A percentile compares a stretch with the other conserved stretches of the same genome.
phyloP scores from a whole-genome alignment of 805 yeast species.

The Clavispora phyllophila region DNA sequence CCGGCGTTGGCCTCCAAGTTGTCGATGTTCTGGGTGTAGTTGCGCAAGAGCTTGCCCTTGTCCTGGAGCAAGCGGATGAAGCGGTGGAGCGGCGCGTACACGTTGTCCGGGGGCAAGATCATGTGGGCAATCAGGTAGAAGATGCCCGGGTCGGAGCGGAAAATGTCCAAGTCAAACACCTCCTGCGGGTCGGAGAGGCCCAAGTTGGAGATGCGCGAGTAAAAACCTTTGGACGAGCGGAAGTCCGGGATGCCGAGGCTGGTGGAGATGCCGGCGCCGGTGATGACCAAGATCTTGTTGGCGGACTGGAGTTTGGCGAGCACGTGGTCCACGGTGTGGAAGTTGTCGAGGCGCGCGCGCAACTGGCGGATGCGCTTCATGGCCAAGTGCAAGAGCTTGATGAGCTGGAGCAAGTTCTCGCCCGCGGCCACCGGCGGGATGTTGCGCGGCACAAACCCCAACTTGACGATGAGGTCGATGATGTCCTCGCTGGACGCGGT shows the following conservation, averaged over 20 bases:
- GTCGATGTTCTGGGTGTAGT: slow-evolving; percentile 89
- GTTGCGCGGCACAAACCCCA: slow-evolving; percentile 54
- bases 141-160: slow-evolving; percentile 68
- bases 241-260: slow-evolving; percentile 89
- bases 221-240: slow-evolving; percentile 83
- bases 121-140: slow-evolving; percentile 84
- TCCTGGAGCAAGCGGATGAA: slow-evolving; percentile 72
- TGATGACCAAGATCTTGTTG: slow-evolving; percentile 59
- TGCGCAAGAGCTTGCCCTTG: slow-evolving; percentile 70
- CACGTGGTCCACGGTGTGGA: slow-evolving; percentile 57
- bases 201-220: slow-evolving; percentile 58
- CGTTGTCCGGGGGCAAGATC: slow-evolving; percentile 68
- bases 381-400: slow-evolving; percentile 55
- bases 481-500: slow-evolving; percentile 57
- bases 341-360: slow-evolving; percentile 49
- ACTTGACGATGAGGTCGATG: slow-evolving; percentile 47
- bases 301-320: slow-evolving; percentile 25
- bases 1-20: slow-evolving; percentile 83
- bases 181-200: slow-evolving; percentile 87
- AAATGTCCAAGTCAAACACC: slow-evolving; percentile 72
- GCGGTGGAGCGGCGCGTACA: slow-evolving; percentile 73
- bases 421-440: slow-evolving; percentile 32
- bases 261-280: slow-evolving; percentile 94
- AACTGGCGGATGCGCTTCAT: slow-evolving; percentile 56
- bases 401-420: slow-evolving; percentile 40